Evolutionary conservation across 1,284 basidiomycete genomes (phyloP).

Genomic region (Heimioporus punctisporus): DNA sequence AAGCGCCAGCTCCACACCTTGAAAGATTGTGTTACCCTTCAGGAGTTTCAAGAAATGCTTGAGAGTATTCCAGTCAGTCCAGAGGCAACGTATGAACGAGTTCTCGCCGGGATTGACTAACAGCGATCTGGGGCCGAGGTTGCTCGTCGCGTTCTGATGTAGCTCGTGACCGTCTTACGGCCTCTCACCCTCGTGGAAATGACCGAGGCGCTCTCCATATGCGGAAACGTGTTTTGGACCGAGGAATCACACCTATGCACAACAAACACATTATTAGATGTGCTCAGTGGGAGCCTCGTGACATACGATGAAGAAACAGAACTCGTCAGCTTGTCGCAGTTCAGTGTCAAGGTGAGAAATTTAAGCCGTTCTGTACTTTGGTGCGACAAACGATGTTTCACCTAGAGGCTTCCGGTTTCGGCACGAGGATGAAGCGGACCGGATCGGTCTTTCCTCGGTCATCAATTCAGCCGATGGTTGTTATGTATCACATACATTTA

Average conservation of each 20-base stretch:
- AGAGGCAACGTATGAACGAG: constrained; percentile 7
- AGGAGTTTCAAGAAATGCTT: not conserved
- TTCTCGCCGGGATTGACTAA: not conserved
- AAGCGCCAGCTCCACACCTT: constrained; percentile 10
- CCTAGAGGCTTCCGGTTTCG: no score
- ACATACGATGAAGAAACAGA: constrained; percentile 8
- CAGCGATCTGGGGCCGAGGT: not conserved
- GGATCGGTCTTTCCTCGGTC: no score
- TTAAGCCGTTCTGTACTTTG: not conserved
- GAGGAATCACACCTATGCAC: not conserved
- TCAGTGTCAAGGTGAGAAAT: constrained; percentile 14
- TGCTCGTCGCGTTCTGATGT: constrained; percentile 2
- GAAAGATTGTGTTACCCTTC: constrained; percentile 1
- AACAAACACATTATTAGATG: constrained; percentile 5
- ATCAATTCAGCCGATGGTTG: no score
- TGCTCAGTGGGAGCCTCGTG: constrained; percentile 16
- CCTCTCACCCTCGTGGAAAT: constrained; percentile 7
- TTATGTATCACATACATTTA: no score
- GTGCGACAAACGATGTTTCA: no score
- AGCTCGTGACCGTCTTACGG: constrained; percentile 2
- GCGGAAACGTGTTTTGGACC: not conserved
- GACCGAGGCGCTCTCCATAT: constrained; percentile 9
- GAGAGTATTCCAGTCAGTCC: constrained; percentile 2
- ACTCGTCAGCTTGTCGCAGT: constrained; percentile 14
- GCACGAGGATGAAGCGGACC: no score